These are phyloP conservation scores for Tricholoma hemisulphureum DNA, from an alignment of 768 basidiomycete species.

Conservation along the genomic window DNA sequence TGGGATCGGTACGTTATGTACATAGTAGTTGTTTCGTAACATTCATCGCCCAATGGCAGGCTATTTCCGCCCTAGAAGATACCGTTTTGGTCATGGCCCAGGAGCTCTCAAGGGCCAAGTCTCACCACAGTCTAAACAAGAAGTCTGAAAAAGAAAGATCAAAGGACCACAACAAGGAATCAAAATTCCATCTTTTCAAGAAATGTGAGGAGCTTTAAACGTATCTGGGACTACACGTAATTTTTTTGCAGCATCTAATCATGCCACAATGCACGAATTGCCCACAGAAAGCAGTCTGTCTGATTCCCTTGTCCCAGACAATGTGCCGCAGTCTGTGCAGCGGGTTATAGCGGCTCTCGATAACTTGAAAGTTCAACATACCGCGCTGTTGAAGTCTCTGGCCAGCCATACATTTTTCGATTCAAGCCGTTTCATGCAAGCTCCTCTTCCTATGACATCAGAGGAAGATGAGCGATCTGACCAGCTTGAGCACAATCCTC, in stretches of 20 bases:
- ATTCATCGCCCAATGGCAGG: conserved; percentile 35
- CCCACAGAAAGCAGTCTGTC: conserved; percentile 2
- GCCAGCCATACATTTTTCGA: conserved; percentile 31
- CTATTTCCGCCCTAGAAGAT: conserved; percentile 56
- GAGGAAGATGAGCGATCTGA: conserved; percentile 46
- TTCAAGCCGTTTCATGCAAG: conserved; percentile 19
- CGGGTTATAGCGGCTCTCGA: conserved; percentile 49
- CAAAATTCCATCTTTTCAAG: conserved; percentile 61
- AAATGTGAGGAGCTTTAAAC: conserved; percentile 39
- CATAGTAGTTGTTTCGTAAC: neutral
- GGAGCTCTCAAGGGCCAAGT: conserved; percentile 41
- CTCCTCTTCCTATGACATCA: conserved; percentile 44
- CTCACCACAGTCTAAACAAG: conserved; percentile 38
- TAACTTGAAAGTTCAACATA: conserved; percentile 60
- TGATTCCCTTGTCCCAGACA: conserved; percentile 10
- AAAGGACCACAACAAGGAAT: conserved; percentile 39
- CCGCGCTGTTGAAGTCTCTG: conserved; percentile 45
- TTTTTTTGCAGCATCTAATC: conserved; percentile 22
- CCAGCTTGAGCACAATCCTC: conserved; percentile 15
- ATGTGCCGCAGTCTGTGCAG: conserved; percentile 30
- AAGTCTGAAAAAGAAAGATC: conserved; percentile 52
- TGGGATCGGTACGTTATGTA: conserved; percentile 51
- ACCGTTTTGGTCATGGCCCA: conserved; percentile 45
- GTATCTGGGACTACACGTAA: neutral
- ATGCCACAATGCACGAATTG: conserved; percentile 21